Conservation (phyloP, 73 alveolate species). For the Loxodes magnus region DNA sequence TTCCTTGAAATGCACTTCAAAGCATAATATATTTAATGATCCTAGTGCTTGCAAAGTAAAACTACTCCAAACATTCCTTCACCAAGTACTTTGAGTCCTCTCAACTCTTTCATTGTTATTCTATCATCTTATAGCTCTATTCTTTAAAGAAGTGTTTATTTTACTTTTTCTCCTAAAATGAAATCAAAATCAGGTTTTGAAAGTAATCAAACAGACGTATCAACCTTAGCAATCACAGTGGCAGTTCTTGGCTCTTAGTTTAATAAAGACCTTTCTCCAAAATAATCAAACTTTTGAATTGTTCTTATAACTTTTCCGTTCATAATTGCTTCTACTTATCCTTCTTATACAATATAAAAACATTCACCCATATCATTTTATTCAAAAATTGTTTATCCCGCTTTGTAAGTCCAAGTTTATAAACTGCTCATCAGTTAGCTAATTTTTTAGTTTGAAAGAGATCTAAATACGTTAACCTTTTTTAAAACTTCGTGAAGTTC, state of each 20-base stretch:
- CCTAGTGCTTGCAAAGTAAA: slow-evolving; percentile 47
- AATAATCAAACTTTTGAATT: background rate
- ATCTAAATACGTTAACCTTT: background rate
- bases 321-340: background rate
- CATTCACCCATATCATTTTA: background rate
- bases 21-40: slow-evolving; percentile 42
- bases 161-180: slow-evolving; percentile 19
- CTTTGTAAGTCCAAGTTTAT: background rate
- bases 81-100: slow-evolving; percentile 41
- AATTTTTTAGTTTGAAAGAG: background rate
- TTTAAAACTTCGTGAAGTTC: background rate
- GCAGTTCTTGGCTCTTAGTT: slow-evolving; percentile 8
- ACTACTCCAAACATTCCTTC: slow-evolving; percentile 65
- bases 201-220: background rate
- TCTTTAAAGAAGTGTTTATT: slow-evolving; percentile 25
- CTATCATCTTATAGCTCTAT: slow-evolving; percentile 14
- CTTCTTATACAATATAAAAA: background rate
- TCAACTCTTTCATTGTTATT: slow-evolving; percentile 32
- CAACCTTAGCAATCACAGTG: slow-evolving; percentile 6
- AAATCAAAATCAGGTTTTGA: slow-evolving; percentile 15
- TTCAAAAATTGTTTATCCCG: background rate
- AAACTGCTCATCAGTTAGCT: background rate
- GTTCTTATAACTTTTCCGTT: background rate
- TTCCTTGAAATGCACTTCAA: slow-evolving; percentile 49
- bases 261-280: slow-evolving; percentile 6